Evolutionary conservation across 441 rosid species (phyloP).

Genomic region (Pelargonium myrrhifolium): DNA sequence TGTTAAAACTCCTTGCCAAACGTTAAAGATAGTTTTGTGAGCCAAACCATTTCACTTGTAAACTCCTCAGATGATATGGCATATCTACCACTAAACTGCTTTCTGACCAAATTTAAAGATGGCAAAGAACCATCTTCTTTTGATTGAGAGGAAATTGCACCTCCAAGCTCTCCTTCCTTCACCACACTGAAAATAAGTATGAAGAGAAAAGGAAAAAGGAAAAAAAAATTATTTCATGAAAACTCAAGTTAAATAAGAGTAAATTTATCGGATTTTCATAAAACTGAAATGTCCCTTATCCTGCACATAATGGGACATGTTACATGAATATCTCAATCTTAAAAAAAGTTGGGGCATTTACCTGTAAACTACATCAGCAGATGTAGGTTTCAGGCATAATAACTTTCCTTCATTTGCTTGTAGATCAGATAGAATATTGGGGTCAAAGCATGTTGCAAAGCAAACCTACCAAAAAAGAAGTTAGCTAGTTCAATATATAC

Average conservation of each 20-base stretch:
- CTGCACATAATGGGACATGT: not conserved
- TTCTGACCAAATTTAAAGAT: constrained; percentile 55
- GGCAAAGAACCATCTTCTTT: constrained; percentile 35
- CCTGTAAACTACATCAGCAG: constrained; percentile 65
- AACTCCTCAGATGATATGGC: constrained; percentile 94
- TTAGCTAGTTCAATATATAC: constrained; percentile 12
- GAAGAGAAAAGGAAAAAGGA: not conserved
- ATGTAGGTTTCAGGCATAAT: constrained; percentile 56
- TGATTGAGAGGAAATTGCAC: constrained; percentile 38
- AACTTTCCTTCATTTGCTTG: constrained; percentile 63
- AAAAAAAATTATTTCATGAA: constrained; percentile 3
- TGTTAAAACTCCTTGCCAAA: constrained; percentile 12
- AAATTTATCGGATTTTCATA: not conserved
- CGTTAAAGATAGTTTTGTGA: constrained; percentile 16
- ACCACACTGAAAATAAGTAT: constrained; percentile 45
- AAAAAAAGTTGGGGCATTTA: constrained; percentile 21
- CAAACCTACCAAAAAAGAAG: constrained; percentile 57
- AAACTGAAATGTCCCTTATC: not conserved
- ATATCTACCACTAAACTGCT: constrained; percentile 72
- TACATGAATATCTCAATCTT: constrained; percentile 7
- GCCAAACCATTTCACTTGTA: constrained; percentile 70
- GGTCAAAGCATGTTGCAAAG: constrained; percentile 91
- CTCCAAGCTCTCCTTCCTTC: constrained; percentile 45
- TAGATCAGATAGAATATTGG: constrained; percentile 48
- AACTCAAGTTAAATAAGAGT: not conserved